Evolutionary conservation across 176 grass and related monocot species (phyloP).

Genomic region (Thalia dealbata): DNA sequence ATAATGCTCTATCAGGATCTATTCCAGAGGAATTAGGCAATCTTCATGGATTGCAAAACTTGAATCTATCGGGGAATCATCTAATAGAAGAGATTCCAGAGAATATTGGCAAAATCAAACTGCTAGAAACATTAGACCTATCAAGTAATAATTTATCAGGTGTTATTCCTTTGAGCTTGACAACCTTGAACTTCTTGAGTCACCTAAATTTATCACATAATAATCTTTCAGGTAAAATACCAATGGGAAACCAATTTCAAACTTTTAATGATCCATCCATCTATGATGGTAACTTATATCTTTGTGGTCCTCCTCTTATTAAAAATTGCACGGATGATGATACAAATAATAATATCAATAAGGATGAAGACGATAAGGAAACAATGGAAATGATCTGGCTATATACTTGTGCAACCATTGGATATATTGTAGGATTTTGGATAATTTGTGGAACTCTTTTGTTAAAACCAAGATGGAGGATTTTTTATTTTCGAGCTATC

Average conservation of each 20-base stretch:
- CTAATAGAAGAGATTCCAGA: neutral
- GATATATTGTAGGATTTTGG: slow-evolving; percentile 26
- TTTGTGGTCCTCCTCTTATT: neutral
- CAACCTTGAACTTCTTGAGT: neutral
- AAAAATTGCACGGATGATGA: slow-evolving; percentile 7
- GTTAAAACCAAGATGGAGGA: slow-evolving; percentile 12
- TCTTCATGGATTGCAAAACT: neutral
- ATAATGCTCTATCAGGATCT: neutral
- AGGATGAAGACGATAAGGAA: neutral
- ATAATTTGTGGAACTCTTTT: slow-evolving; percentile 21
- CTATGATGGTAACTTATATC: neutral
- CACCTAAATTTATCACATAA: neutral
- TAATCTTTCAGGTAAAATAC: neutral
- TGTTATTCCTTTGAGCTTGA: neutral
- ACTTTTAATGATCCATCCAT: neutral
- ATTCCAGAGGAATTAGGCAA: neutral
- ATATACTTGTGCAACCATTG: neutral
- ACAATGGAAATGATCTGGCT: neutral
- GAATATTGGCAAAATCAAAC: neutral
- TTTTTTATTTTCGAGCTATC: slow-evolving; percentile 19
- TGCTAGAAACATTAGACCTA: neutral
- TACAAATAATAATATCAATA: too few species aligned
- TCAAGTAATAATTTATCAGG: neutral
- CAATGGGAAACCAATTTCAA: neutral
- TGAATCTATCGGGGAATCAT: neutral